A percentile compares a stretch with the other conserved stretches of the same genome.
phyloP scores from a whole-genome alignment of 2,329 filamentous ascomycete species.

The Pseudogymnoascus verrucosus region DNA sequence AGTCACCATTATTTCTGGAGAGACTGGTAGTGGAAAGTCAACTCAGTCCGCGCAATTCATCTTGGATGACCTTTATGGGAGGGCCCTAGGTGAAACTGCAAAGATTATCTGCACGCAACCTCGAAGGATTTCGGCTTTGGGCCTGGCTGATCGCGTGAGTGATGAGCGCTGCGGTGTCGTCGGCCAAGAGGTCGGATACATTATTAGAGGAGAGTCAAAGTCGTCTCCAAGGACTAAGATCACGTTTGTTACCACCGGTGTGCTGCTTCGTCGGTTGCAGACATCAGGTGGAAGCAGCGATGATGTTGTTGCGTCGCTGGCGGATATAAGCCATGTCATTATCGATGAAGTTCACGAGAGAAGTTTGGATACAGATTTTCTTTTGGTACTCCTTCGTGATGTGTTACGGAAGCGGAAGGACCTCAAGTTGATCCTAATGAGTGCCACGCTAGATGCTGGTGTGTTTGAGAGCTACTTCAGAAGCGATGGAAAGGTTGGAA shows the following conservation, averaged over 20 bases:
- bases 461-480: conserved; percentile 82
- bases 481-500: conserved; percentile 60
- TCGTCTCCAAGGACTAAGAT: conserved; percentile 70
- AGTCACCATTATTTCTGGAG: conserved; percentile 93
- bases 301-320: conserved; percentile 72
- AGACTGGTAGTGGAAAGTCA: conserved; percentile 94
- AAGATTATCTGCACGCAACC: conserved; percentile 97
- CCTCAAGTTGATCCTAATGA: conserved; percentile 90
- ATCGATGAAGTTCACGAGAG: conserved; percentile 97
- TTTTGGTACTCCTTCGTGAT: conserved; percentile 79
- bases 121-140: conserved; percentile 85
- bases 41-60: conserved; percentile 96
- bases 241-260: conserved; percentile 92
- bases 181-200: conserved; percentile 84
- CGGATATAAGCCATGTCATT: conserved; percentile 87
- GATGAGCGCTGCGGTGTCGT: conserved; percentile 78
- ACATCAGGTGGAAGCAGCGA: conserved; percentile 74
- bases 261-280: conserved; percentile 82
- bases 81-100: conserved; percentile 63
- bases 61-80: conserved; percentile 78
- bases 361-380: conserved; percentile 88
- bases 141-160: conserved; percentile 86
- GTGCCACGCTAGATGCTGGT: conserved; percentile 82
- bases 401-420: conserved; percentile 67
- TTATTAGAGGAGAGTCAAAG: conserved; percentile 84